Evolutionary conservation across 2,329 filamentous ascomycete genomes (phyloP), one percentile per base, ranked within the genome.

Genomic region (Aspergillus alliaceus): DNA sequence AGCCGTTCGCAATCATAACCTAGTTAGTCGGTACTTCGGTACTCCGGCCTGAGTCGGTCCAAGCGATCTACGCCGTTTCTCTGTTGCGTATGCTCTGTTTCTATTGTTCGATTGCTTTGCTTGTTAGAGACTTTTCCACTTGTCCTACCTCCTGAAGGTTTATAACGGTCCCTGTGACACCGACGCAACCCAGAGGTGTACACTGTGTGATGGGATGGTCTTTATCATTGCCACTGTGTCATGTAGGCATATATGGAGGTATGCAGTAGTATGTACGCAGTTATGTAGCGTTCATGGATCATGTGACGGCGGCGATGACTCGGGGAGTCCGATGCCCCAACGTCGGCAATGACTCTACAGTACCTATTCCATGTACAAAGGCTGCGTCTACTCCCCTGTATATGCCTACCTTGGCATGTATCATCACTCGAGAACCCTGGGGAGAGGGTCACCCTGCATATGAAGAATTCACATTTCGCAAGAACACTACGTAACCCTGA

Each of bases 1-100:
- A 24, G 27, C 22, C 25, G 50, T 56, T 40, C 49, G 54, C 49
- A 58, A 56, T 40, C 20, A 37, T 58, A 34, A 20, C 59, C 54
- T 22, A 48, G 39, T 57, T 57, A n/a, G 44, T 51, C 25, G 22
- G 48, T 56, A 48, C 53, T 52, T 56, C 37, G 25, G 35, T 39
- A 49, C 53, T 56, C 48, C 46, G 20, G 29, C 31, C 32, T 22
- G 18, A 20, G 27, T 20, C n/a, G 34, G 15, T 14, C 46, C 3
- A 14, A 20, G n/a, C n/a, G 49, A 51, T 51, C 37, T 31, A 39
- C 35, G 49, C 37, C 49, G 53, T 27, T 54, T 20, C n/a, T 27
- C 14, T 42, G 14, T 8, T 22, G 27, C 29, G 46, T 27, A 15
- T 44, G 11, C 15, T 14, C 9, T 9, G 1, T 35, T 39, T 37